Conservation (phyloP, 768 basidiomycete species). For the Cyclocybe aegerita region DNA sequence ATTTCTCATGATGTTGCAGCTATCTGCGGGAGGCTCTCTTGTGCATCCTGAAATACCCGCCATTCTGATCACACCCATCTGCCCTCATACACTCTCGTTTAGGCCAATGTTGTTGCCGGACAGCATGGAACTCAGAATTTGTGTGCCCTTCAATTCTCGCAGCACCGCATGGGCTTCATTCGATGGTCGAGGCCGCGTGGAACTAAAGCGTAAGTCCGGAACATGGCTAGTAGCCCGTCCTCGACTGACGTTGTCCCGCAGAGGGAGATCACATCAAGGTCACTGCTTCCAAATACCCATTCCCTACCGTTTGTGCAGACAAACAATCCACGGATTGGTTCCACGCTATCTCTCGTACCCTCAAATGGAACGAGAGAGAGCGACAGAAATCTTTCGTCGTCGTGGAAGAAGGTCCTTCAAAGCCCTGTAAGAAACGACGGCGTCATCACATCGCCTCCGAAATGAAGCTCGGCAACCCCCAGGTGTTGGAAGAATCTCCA, state of each 20-base stretch:
- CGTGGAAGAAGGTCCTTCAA: conserved; percentile 81
- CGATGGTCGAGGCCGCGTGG: conserved; percentile 94
- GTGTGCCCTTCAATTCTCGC: conserved; percentile 98
- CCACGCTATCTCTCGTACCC: conserved; percentile 91
- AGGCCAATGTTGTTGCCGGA: conserved; percentile 98
- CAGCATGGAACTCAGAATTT: conserved; percentile 96
- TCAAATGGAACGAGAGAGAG: conserved; percentile 99
- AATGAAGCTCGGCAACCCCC: conserved; percentile 4
- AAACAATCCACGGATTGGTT: conserved; percentile 99
- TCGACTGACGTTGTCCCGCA: conserved; percentile 30
- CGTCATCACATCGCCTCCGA: conserved; percentile 9
- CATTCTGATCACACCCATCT: conserved; percentile 94
- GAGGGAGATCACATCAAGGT: conserved; percentile 99
- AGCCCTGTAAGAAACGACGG: conserved; percentile 19
- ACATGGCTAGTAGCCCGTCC: neutral
- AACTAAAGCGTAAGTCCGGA: conserved; percentile 78
- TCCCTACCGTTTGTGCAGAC: conserved; percentile 97
- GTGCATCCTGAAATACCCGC: conserved; percentile 98
- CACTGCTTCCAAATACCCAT: conserved; percentile 94
- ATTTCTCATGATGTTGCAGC: conserved; percentile 31
- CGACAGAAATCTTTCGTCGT: conserved; percentile 99
- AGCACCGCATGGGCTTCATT: conserved; percentile 99
- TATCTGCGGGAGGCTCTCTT: conserved; percentile 96
- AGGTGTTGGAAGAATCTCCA: conserved; percentile 28
- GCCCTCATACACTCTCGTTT: conserved; percentile 98